phyloP scores from a whole-genome alignment of 306 rosid genomes.

The Vachellia pachyceras region DNA sequence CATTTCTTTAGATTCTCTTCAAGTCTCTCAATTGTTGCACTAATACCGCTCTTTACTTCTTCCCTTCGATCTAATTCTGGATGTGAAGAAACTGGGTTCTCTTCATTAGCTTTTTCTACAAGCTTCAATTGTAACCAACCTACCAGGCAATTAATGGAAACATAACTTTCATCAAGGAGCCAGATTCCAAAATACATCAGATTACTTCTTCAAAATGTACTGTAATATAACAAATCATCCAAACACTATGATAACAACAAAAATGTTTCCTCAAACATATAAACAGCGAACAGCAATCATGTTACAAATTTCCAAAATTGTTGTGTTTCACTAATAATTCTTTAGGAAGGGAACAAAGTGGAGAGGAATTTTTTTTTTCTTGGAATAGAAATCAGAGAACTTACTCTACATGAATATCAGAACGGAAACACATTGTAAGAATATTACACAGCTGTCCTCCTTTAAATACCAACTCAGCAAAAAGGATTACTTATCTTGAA shows the following conservation, averaged over 20 bases:
- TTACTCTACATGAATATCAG: neutral
- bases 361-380: neutral
- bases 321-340: neutral
- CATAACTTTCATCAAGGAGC: conserved; percentile 29
- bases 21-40: conserved; percentile 90
- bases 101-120: conserved; percentile 85
- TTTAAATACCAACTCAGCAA: neutral
- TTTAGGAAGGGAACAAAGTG: neutral
- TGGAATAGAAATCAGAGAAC: neutral
- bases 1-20: conserved; percentile 73
- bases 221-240: neutral
- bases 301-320: neutral
- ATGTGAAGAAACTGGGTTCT: conserved; percentile 42
- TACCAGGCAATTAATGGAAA: conserved; percentile 47
- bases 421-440: neutral
- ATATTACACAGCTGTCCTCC: neutral
- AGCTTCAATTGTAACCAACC: conserved; percentile 94
- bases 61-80: conserved; percentile 44
- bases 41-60: conserved; percentile 72
- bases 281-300: neutral
- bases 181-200: conserved; percentile 13
- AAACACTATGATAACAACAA: conserved; percentile 15
- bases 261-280: conserved; percentile 8
- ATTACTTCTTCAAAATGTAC: neutral
- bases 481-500: neutral